Base-by-base conservation (phyloP, 1,139 yeast genomes). In the Yamadazyma friedrichii region DNA sequence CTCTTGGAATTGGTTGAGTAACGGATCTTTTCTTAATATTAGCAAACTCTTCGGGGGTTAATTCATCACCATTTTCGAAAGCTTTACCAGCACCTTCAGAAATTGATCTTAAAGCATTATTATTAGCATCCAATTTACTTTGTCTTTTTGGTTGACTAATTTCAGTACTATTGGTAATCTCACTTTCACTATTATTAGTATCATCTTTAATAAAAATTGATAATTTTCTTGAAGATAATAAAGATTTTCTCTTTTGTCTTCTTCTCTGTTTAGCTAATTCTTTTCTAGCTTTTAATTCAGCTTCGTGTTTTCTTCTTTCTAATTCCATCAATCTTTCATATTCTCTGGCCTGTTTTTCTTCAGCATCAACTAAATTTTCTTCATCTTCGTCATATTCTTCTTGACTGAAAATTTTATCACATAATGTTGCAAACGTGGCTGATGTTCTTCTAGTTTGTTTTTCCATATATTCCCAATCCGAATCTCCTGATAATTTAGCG, bases 401-500 rank as follows among this genome's bases (percentile, higher is more conserved):
- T 51, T 73, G 76, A 49, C 79, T 84, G 64, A 84, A 84, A 45
- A 84, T 79, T 58, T 80, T 82, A 62, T 84, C 91, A 68, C 88
- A 83, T 37, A 84, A 67, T 4, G 84, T 76, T 9, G 89, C 93
- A 66, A 84, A 84, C 43, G 86, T 85, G 10, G 88, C 82, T 29
- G 88, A 80, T 2, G 89, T 82, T 62, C 93, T 74, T 62, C 79
- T 83, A 13, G 88, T 81, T 58, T 81, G 88, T 52, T 78, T 80
- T 51, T 83, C 87, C 65, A 83, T 77, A 51, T 78, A 78, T 53
- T 81, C 85, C 82, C 88, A 79, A 45, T 80, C 85, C 36, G 77
- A 71, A 46, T 82, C 88, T 42, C 79, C 78, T 1, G 87, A 74
- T 47, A 84, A 65, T 56, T 80, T 82, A 26, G 91, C 87, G 57